phyloP scores from a whole-genome alignment of 2,329 filamentous ascomycete species.

The Pseudonectria foliicola region DNA sequence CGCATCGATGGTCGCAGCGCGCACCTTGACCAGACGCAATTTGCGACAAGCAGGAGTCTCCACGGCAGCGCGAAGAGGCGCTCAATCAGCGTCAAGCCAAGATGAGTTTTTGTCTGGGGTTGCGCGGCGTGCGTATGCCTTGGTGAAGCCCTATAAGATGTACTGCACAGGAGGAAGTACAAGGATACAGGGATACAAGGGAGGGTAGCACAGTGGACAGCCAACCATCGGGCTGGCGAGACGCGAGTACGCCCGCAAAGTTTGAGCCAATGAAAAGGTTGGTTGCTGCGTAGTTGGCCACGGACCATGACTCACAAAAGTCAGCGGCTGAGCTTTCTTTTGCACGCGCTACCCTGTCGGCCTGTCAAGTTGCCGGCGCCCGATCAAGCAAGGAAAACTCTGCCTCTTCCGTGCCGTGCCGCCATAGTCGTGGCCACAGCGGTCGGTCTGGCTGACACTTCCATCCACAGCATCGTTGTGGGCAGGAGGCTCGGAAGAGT shows the following conservation, averaged over 20 bases:
- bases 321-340: constrained; percentile 10
- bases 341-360: constrained; percentile 7
- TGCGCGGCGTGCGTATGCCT: too few relatives aligned
- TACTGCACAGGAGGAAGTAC: constrained; percentile 9
- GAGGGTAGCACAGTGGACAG: constrained; percentile 28
- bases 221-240: constrained; percentile 19
- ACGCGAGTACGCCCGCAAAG: constrained; percentile 11
- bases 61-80: too few relatives aligned
- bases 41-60: too few relatives aligned
- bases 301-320: constrained; percentile 21
- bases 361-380: constrained; percentile 10
- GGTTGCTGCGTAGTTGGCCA: constrained; percentile 18
- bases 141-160: background rate
- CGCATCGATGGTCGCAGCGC: too few relatives aligned
- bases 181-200: constrained; percentile 18
- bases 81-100: too few relatives aligned
- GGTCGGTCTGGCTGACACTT: too few relatives aligned
- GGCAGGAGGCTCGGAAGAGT: background rate
- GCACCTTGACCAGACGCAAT: too few relatives aligned
- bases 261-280: background rate
- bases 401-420: constrained; percentile 12
- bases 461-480: too few relatives aligned
- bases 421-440: constrained; percentile 7
- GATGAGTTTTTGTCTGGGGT: too few relatives aligned
- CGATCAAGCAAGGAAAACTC: constrained; percentile 7